phyloP scores from a whole-genome alignment of 306 rosid species.

The Pterocarpus macrocarpus region DNA sequence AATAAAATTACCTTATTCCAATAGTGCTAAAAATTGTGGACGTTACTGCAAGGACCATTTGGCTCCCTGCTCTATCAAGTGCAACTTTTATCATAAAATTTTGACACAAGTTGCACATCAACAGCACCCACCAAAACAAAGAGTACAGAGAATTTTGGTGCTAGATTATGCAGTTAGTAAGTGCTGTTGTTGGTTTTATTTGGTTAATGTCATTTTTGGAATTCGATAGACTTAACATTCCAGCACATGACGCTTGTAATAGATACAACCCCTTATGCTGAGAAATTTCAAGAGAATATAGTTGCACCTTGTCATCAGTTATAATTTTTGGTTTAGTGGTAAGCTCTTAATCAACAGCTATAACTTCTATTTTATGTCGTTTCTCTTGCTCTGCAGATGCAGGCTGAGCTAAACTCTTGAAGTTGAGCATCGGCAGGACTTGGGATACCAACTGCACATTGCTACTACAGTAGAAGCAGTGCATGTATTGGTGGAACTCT shows the following conservation, averaged over 20 bases:
- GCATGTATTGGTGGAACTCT: not conserved
- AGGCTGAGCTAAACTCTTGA: too few species aligned
- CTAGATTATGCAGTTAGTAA: not conserved
- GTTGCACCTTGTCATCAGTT: too few species aligned
- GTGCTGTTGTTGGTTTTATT: too few species aligned
- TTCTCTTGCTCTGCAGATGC: not conserved
- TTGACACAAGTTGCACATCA: not conserved
- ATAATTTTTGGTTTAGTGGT: too few species aligned
- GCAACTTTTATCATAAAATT: not conserved
- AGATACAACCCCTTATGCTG: too few species aligned
- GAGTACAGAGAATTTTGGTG: not conserved
- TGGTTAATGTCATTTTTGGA: too few species aligned
- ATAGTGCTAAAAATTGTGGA: not conserved
- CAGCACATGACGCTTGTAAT: too few species aligned
- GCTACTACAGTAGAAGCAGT: slow-evolving; percentile 25
- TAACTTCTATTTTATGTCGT: not conserved
- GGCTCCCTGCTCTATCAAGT: not conserved
- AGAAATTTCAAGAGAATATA: too few species aligned
- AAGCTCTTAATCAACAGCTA: not conserved
- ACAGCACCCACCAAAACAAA: not conserved
- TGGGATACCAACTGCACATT: not conserved
- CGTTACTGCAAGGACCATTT: not conserved
- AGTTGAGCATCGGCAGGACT: not conserved
- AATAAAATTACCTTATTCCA: not conserved
- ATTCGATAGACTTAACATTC: too few species aligned